Conservation (phyloP, 2,329 filamentous ascomycete species). For the Botryotinia convoluta region DNA sequence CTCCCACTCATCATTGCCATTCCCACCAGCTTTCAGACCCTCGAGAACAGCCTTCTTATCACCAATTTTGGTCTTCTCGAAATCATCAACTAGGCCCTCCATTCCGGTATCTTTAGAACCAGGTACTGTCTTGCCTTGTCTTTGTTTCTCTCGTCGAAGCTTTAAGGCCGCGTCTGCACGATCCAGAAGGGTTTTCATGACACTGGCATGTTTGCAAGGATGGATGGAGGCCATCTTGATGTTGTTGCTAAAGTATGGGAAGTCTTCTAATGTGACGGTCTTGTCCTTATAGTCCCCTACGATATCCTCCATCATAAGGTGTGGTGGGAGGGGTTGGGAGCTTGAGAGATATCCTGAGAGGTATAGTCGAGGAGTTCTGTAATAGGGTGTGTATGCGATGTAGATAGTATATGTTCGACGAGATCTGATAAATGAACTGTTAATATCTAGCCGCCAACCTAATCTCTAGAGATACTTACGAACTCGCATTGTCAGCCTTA, state of each 20-base stretch:
- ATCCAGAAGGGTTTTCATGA: conserved; percentile 97
- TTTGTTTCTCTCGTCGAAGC: conserved; percentile 78
- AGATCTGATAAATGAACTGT: conserved; percentile 50
- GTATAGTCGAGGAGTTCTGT: conserved; percentile 92
- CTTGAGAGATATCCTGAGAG: conserved; percentile 82
- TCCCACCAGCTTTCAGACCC: conserved; percentile 50
- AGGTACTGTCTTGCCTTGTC: conserved; percentile 52
- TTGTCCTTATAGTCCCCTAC: conserved; percentile 97
- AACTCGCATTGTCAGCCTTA: conserved; percentile 34
- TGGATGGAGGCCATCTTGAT: conserved; percentile 97
- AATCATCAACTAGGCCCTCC: conserved; percentile 82
- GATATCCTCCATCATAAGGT: conserved; percentile 94
- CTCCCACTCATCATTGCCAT: conserved; percentile 61
- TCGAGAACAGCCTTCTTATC: conserved; percentile 38
- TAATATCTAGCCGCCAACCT: neutral
- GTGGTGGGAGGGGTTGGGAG: conserved; percentile 77
- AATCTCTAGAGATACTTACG: conserved; percentile 29
- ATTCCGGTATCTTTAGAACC: conserved; percentile 58
- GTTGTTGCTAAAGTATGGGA: conserved; percentile 86
- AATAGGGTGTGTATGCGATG: conserved; percentile 97
- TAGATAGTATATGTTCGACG: conserved; percentile 96
- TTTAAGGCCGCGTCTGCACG: conserved; percentile 92
- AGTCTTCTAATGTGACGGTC: conserved; percentile 96
- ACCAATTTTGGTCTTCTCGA: conserved; percentile 60
- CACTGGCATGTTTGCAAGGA: conserved; percentile 93